These are phyloP conservation scores for Psilocybe mexicana DNA, from an alignment of 1,284 basidiomycete genomes.

Conservation along the genomic window DNA sequence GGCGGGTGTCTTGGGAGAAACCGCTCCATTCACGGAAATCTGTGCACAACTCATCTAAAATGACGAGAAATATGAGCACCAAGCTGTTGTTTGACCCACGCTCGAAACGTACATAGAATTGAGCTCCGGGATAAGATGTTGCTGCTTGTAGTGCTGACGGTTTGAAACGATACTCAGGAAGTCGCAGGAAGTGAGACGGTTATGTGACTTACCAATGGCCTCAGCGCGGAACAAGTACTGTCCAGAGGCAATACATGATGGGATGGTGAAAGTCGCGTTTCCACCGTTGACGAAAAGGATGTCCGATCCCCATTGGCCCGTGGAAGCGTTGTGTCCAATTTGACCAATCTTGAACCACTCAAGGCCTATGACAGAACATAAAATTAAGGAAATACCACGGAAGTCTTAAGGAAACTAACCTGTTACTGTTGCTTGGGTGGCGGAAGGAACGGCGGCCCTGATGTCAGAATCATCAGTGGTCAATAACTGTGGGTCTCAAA, in stretches of 20 bases:
- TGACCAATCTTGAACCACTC: slow-evolving; percentile 47
- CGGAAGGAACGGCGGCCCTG: slow-evolving; percentile 43
- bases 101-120: slow-evolving; percentile 38
- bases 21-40: slow-evolving; percentile 45
- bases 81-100: no score
- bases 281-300: slow-evolving; percentile 41
- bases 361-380: slow-evolving; percentile 23
- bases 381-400: background rate
- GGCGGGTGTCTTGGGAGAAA: slow-evolving; percentile 36
- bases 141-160: slow-evolving; percentile 43
- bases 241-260: slow-evolving; percentile 33
- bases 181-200: background rate
- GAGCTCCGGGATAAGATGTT: slow-evolving; percentile 45
- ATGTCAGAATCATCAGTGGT: background rate
- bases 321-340: slow-evolving; percentile 26
- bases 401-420: slow-evolving; percentile 22
- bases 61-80: no score
- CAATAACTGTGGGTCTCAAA: background rate
- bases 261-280: slow-evolving; percentile 41
- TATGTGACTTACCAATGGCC: slow-evolving; percentile 22
- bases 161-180: background rate
- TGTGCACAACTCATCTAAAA: slow-evolving; percentile 39
- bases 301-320: slow-evolving; percentile 38
- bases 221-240: slow-evolving; percentile 38
- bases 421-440: slow-evolving; percentile 42